phyloP scores from a whole-genome alignment of 2,329 filamentous ascomycete species.

The Beauveria caledonica region DNA sequence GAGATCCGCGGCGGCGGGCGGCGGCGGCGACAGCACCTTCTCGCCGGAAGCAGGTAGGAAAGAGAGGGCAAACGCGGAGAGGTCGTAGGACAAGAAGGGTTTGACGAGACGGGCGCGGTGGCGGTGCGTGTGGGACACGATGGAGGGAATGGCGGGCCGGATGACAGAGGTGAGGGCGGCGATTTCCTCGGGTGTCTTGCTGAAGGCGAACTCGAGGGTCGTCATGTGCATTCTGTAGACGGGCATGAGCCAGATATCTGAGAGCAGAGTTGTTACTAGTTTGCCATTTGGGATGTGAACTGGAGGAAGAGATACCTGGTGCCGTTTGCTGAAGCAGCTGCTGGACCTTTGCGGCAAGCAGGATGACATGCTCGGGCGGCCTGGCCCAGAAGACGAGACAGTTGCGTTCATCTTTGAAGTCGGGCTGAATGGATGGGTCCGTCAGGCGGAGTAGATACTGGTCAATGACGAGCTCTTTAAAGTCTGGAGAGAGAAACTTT shows the following conservation, averaged over 20 bases:
- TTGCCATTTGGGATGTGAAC: too few relatives aligned
- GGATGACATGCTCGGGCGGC: conserved; percentile 63
- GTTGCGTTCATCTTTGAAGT: conserved; percentile 66
- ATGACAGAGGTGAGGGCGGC: conserved; percentile 51
- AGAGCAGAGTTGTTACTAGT: not conserved
- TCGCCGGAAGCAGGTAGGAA: conserved; percentile 75
- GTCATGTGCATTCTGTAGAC: conserved; percentile 73
- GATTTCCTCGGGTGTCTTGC: conserved; percentile 62
- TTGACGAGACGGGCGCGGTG: conserved; percentile 71
- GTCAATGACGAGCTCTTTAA: conserved; percentile 66
- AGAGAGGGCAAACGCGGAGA: conserved; percentile 75
- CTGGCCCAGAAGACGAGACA: conserved; percentile 86
- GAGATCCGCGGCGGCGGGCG: conserved; percentile 27
- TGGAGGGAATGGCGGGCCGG: conserved; percentile 43
- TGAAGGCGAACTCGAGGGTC: conserved; percentile 75
- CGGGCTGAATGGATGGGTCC: conserved; percentile 53
- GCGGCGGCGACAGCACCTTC: conserved; percentile 28
- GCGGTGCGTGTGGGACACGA: conserved; percentile 57
- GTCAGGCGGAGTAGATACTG: conserved; percentile 64
- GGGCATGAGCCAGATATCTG: conserved; percentile 84
- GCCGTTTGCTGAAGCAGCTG: conserved; percentile 52
- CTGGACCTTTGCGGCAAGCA: conserved; percentile 63
- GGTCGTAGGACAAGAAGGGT: conserved; percentile 76
- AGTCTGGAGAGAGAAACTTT: conserved; percentile 62
- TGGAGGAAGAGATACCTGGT: conserved; percentile 45